Percentiles rank a stretch among this genome's conserved stretches.
Conservation (phyloP, 2,329 filamentous ascomycete genomes). For the Tolypocladium ovalisporum region DNA sequence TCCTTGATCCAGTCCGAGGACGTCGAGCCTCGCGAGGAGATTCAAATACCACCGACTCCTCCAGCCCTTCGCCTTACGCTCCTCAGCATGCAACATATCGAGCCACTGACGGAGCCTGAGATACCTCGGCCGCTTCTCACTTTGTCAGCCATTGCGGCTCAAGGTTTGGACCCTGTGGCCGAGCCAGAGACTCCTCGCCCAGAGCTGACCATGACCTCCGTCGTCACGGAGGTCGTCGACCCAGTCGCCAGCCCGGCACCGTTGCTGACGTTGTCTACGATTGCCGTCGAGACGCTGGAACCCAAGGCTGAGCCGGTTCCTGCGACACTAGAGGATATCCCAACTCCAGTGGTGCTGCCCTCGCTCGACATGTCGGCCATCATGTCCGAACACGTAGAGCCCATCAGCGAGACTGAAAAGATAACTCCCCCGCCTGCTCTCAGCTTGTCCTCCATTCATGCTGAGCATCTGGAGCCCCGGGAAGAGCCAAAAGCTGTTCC, state of each 20-base stretch:
- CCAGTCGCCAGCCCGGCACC: conserved; percentile 5
- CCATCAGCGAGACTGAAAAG: conserved; percentile 13
- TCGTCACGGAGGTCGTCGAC: conserved; percentile 10
- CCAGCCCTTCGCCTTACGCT: conserved; percentile 16
- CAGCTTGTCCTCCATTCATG: conserved; percentile 18
- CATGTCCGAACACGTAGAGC: conserved; percentile 13
- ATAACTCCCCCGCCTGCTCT: conserved; percentile 8
- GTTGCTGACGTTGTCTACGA: conserved; percentile 17
- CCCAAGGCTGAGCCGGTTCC: conserved; percentile 11
- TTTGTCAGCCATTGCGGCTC: conserved; percentile 14
- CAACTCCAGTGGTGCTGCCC: not conserved
- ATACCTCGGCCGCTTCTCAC: conserved; percentile 9
- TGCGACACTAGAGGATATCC: not conserved
- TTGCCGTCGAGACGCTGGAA: conserved; percentile 18
- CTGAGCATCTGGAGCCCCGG: conserved; percentile 22
- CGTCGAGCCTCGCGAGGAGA: conserved; percentile 31
- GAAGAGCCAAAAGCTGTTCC: conserved; percentile 14
- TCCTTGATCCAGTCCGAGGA: conserved; percentile 33
- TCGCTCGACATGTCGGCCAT: conserved; percentile 7
- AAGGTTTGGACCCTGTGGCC: conserved; percentile 14
- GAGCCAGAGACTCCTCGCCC: conserved; percentile 14
- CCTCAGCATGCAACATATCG: conserved; percentile 17
- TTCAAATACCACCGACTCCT: conserved; percentile 14
- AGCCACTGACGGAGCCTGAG: conserved; percentile 16
- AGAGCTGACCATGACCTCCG: conserved; percentile 14